Evolutionary conservation across 768 basidiomycete genomes (phyloP), one percentile per base, ranked within the genome.

Genomic region (Naganishia randhawae): DNA sequence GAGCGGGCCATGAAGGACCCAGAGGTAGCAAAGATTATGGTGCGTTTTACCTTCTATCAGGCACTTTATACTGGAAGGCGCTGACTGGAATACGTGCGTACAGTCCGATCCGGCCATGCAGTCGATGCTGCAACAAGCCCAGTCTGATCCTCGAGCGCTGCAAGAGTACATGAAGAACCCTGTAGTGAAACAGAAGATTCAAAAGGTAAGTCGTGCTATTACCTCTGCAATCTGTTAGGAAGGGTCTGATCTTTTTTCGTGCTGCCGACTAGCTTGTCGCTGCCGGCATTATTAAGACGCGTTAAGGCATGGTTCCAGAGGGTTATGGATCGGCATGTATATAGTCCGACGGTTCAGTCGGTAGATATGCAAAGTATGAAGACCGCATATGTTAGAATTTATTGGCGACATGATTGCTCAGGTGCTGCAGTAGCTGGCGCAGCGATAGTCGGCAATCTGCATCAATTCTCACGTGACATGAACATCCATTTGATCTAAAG

Each of bases 1-100:
- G 85, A 89, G 74, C 85, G 95, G 61, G 96, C 95, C 9, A 96
- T 97, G 94, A 85, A 92, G 64, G 96, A 99, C 83, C 96, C 96
- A 14, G 96, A 96, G 81, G 85, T 97, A 63, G 90, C 74, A 52
- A 67, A 73, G 64, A 78, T 79, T 63, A 78, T 79, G 78, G 72
- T 50, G 41, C 35, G 54, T 50, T 19, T 19, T 35, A 17, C 37
- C 67, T 71, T 6, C 14, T 48, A 6, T 5, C 7, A 29, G 19
- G 13, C 0, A 25, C 8, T 11, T 48, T 68, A 65, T 53, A 66
- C 33, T 54, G 17, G 19, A 37, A 14, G 14, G 13, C 42, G 32
- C 31, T 55, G 19, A 48, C 45, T 22, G 13, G 41, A 16, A 63
- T 53, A 27, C 22, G 33, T 62, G 11, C 55, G 48, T 48, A 22